Evolutionary conservation across 2,329 filamentous ascomycete species (phyloP), one percentile per base, ranked within the genome.

Genomic region (Sclerotinia borealis): DNA sequence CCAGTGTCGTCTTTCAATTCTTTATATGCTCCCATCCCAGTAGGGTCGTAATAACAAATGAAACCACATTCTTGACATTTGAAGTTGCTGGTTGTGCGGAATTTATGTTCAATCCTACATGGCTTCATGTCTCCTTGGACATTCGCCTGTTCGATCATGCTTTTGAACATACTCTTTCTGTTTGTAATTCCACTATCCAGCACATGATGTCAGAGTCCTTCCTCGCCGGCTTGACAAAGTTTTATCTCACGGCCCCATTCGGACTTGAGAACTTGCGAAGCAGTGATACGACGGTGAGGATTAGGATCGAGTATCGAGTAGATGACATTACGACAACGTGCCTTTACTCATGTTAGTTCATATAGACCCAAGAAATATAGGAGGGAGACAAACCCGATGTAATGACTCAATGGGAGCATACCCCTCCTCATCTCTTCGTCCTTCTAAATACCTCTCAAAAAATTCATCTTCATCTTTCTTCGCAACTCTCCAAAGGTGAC

Each of bases 171-270:
- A 34, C 36, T 52, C 27, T 43, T 63, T 49, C 48, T 59, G 58
- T 50, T 58, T 67, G 52, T 50, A n/a, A 61, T 63, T 61, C 58
- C 64, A 36, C 59, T 63, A 49, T 69, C 68, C 50, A 65, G 61
- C 61, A 54, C 37, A 54, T 61, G 61, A 64, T 76, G 74, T 80
- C 83, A 97, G 72, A 96, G 88, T 64, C 95, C 95, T 82, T 98
- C 93, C 78, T 98, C 91, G 70, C 93, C 95, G 66, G 95, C 93
- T 78, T 93, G 95, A 81, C 95, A 99, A 64, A 98, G 84, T 79
- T 93, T 96, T 77, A 98, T 97, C 77, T 97, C 93, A 70, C 95
- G 91, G 70, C 95, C 92, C 95, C 95, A 99, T 80, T 99, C 95
- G 5, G 93, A 98, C 78, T 96, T 96, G 72, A 99, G 86, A 63